Evolutionary conservation across 163 green algal genomes (phyloP).

Genomic region (Chlamydomonas reinhardtii): DNA sequence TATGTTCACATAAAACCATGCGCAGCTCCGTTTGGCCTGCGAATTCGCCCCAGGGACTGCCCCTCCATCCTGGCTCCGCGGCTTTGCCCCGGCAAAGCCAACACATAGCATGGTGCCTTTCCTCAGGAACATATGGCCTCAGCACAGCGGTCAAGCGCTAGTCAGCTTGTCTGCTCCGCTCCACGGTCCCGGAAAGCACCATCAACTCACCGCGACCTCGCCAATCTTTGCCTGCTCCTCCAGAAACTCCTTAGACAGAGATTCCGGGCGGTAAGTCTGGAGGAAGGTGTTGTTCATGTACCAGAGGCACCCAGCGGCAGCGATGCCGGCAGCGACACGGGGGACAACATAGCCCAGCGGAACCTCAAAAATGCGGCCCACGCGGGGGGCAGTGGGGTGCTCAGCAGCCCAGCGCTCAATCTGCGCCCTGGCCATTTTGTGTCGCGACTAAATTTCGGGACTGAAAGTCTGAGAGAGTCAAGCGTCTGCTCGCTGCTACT

Average conservation of each 20-base stretch:
- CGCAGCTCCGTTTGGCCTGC: too few species aligned
- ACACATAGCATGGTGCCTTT: too few species aligned
- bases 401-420: constrained; percentile 53
- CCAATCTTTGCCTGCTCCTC: constrained; percentile 62
- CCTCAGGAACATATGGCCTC: too few species aligned
- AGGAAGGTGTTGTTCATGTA: constrained; percentile 31
- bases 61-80: too few species aligned
- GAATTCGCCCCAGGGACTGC: too few species aligned
- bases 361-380: constrained; percentile 49
- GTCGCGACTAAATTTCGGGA: neutral
- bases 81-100: too few species aligned
- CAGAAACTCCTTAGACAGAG: constrained; percentile 58
- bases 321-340: constrained; percentile 32
- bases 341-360: constrained; percentile 30
- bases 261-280: constrained; percentile 52
- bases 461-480: too few species aligned
- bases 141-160: too few species aligned
- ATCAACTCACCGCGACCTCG: constrained; percentile 61
- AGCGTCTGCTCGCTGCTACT: neutral
- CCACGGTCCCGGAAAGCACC: constrained; percentile 11
- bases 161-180: neutral
- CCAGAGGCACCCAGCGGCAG: constrained; percentile 21
- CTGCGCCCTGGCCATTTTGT: constrained; percentile 39
- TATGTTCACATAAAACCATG: too few species aligned
- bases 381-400: constrained; percentile 42